Percentiles rank a stretch among this genome's conserved stretches.
These are phyloP conservation scores for Gastrolobium villosum DNA, from an alignment of 306 rosid genomes.

Conservation along the genomic window DNA sequence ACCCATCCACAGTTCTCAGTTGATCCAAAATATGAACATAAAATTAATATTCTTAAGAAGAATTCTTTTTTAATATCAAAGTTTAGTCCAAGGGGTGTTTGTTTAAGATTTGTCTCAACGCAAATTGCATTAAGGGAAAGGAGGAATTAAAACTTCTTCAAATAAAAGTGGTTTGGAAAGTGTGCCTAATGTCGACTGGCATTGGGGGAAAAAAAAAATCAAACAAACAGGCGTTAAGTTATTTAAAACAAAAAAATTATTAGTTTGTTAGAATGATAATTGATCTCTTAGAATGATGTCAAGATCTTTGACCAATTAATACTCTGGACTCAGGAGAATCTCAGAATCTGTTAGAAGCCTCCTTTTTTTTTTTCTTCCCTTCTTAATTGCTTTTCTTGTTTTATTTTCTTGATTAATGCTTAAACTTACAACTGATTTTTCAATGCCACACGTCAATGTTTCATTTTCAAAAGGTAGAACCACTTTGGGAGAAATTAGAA, in stretches of 20 bases:
- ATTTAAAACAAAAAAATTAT: background rate
- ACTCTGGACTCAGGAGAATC: background rate
- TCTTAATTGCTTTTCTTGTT: background rate
- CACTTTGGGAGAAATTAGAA: background rate
- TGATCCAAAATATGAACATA: background rate
- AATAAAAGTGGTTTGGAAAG: conserved; percentile 8
- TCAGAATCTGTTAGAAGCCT: background rate
- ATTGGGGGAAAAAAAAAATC: background rate
- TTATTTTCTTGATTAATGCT: too few relatives aligned
- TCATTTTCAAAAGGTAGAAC: background rate
- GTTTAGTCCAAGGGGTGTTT: too few relatives aligned
- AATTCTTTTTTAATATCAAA: too few relatives aligned
- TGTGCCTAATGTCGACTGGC: background rate
- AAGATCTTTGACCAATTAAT: background rate
- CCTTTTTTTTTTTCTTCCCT: background rate
- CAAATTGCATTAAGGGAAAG: background rate
- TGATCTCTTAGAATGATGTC: background rate
- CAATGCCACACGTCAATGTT: background rate
- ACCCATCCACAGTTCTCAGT: background rate
- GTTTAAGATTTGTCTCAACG: background rate
- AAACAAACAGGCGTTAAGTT: background rate
- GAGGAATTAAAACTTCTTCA: background rate
- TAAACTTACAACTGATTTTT: background rate
- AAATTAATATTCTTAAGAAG: too few relatives aligned
- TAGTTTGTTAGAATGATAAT: background rate